These are phyloP conservation scores for Apophysomyces elegans DNA, from an alignment of 371 early-diverging fungal species.

Conservation along the genomic window DNA sequence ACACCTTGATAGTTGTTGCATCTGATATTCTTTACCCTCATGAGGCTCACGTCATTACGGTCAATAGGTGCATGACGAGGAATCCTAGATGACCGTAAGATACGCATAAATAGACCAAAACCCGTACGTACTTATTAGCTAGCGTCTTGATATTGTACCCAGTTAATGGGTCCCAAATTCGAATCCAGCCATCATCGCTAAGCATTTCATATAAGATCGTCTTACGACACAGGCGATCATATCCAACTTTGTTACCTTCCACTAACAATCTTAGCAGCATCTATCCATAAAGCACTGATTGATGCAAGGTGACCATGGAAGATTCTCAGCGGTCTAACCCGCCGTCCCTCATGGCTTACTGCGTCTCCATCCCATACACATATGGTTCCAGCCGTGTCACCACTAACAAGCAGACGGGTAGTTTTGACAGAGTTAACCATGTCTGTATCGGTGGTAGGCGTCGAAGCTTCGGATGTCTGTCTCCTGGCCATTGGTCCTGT, in stretches of 20 bases:
- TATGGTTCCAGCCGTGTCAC: slow-evolving; percentile 47
- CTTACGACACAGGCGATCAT: no score
- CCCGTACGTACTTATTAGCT: slow-evolving; percentile 26
- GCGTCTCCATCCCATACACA: slow-evolving; percentile 51
- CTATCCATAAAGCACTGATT: slow-evolving; percentile 48
- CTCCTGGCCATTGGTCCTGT: background rate
- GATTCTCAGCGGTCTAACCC: slow-evolving; percentile 28
- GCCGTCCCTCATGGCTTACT: slow-evolving; percentile 10
- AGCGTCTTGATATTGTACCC: slow-evolving; percentile 31
- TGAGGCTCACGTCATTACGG: slow-evolving; percentile 38
- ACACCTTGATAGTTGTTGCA: slow-evolving; percentile 54
- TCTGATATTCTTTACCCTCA: slow-evolving; percentile 46
- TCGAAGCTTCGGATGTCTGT: background rate
- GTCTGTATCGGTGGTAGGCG: slow-evolving; percentile 2
- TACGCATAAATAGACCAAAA: background rate
- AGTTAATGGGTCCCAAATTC: slow-evolving; percentile 53
- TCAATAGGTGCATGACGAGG: slow-evolving; percentile 47
- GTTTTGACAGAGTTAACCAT: slow-evolving; percentile 15
- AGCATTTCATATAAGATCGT: no score
- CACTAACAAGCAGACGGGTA: slow-evolving; percentile 49
- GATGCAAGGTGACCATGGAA: slow-evolving; percentile 34
- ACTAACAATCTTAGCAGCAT: slow-evolving; percentile 49
- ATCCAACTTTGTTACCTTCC: slow-evolving; percentile 35
- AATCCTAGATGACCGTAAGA: slow-evolving; percentile 25
- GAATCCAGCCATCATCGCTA: slow-evolving; percentile 55